Base-by-base conservation (phyloP, 257 asterid species). In the Solanum ahanhuiri region DNA sequence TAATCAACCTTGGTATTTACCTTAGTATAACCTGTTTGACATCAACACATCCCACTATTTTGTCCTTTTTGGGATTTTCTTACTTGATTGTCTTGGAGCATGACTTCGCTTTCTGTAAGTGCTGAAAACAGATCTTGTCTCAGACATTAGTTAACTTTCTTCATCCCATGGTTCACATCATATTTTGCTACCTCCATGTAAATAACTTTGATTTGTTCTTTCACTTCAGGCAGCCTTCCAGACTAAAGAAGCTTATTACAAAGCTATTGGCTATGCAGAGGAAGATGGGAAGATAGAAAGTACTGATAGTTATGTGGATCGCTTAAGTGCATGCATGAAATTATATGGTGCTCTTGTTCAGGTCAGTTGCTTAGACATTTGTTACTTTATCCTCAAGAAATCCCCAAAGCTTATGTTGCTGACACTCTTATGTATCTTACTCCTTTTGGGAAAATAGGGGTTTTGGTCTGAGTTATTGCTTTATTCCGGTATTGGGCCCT, bases 311-410 rank as follows among this genome's bases (percentile, higher is more conserved):
- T 95, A 86, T 69, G 69, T 91, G 35, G 92, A 86, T 83, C 91
- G 93, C 83, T 81, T 96, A 91, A 87, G 91, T 83, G 89, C 92
- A 82, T 94, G 88, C 86, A 93, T 95, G 98, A 94, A 90, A 89
- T 92, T 94, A 30, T 95, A 96, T 45, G 99, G 98, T 88, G 98
- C 98, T 86, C 82, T 96, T 76, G 95, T 96, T 90, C 99, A 96
- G 98, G 99, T 96, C 88, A 77, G 91, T 67, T 67, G 9, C 89
- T 86, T 58, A 9, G 34, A 30, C 67, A 33, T 71, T 48, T 23
- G 45, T 20, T 58, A 25, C 31, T 82, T n/a, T 45, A 33, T 14
- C 77, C 30, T 31, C 30, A 12, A 60, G 43, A 86, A 70, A 77
- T 57, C 66, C 54, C 2, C 34, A 67, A 70, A 4, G 81, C 35